A percentile compares a stretch with the other conserved stretches of the same genome.
phyloP scores from a whole-genome alignment of 345 rosid species.

The Eucalyptus cladocalyx region DNA sequence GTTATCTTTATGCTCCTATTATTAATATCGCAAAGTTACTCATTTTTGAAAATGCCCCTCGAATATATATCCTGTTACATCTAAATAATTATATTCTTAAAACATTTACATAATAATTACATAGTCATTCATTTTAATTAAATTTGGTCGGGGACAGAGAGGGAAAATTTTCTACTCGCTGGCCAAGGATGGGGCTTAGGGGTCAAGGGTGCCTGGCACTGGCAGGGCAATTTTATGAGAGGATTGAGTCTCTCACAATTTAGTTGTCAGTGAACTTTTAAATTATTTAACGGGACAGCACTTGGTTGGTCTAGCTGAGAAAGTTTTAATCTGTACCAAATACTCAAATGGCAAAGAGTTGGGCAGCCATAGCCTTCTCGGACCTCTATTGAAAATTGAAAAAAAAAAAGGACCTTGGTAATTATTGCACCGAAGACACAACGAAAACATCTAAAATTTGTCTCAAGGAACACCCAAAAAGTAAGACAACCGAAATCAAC shows the following conservation, averaged over 20 bases:
- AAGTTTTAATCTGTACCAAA: not conserved
- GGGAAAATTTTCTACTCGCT: fast-evolving
- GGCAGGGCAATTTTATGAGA: not conserved
- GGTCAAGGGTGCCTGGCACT: not conserved
- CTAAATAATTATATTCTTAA: not conserved
- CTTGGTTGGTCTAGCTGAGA: fast-evolving
- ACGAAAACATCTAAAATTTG: no score
- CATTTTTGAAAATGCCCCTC: not conserved
- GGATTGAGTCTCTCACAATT: not conserved
- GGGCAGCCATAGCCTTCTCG: not conserved
- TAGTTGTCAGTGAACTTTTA: not conserved
- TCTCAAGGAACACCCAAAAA: no score
- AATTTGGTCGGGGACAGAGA: not conserved
- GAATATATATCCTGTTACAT: no score
- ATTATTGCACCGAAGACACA: not conserved
- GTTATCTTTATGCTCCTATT: not conserved
- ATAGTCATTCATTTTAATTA: not conserved
- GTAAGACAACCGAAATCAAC: no score
- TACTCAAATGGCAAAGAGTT: not conserved
- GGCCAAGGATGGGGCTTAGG: not conserved
- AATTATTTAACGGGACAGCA: fast-evolving
- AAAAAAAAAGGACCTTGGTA: not conserved
- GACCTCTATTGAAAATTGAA: not conserved
- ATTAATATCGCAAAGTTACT: not conserved
- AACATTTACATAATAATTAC: not conserved